Conservation (phyloP, 768 basidiomycete species). For the Pleurotus cornucopiae region DNA sequence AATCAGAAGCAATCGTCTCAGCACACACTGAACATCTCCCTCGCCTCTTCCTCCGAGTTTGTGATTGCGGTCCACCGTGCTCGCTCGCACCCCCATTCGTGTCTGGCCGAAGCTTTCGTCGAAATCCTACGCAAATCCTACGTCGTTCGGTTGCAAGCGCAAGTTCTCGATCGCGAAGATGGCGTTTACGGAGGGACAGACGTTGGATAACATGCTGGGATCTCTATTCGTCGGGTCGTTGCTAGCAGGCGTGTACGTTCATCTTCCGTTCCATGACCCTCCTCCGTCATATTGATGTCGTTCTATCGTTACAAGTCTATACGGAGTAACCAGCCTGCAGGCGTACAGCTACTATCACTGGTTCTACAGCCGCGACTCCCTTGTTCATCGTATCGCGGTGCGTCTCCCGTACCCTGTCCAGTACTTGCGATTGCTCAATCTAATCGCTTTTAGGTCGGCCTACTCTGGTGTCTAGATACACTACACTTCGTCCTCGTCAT, state of each 20-base stretch:
- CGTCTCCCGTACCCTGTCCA: not conserved
- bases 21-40: no score
- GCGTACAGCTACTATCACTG: not conserved
- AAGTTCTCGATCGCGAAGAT: no score
- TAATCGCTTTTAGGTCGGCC: not conserved
- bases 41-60: no score
- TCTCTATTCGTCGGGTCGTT: slow-evolving; percentile 1
- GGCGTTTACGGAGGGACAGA: not conserved
- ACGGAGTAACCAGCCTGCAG: not conserved
- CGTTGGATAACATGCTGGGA: slow-evolving; percentile 5
- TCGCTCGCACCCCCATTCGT: no score
- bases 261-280: not conserved
- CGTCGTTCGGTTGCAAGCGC: no score
- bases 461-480: slow-evolving; percentile 1
- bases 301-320: not conserved
- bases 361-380: not conserved
- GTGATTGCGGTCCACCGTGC: no score
- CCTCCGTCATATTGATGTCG: not conserved
- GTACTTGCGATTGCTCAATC: not conserved
- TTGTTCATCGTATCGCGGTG: not conserved
- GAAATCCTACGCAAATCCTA: no score
- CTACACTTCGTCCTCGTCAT: not conserved
- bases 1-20: no score
- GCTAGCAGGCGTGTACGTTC: not conserved
- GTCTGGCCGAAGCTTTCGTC: no score